These are phyloP conservation scores for Ceratobasidium papillatum DNA, from an alignment of 1,284 basidiomycete species.

Conservation along the genomic window DNA sequence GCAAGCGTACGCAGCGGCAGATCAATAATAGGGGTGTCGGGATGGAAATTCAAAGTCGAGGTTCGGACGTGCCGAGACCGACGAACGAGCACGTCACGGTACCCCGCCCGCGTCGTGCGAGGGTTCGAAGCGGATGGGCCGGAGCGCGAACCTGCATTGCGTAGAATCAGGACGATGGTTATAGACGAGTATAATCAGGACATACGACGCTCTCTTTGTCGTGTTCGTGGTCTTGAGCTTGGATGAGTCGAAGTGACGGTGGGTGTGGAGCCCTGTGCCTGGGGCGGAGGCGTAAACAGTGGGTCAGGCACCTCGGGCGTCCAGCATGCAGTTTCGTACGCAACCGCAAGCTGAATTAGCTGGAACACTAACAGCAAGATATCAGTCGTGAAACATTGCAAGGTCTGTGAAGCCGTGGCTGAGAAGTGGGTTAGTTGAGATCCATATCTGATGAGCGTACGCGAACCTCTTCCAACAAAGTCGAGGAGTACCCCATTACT, in stretches of 20 bases:
- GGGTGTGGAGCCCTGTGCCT: neutral
- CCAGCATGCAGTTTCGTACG: conserved; percentile 39
- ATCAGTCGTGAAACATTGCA: conserved; percentile 18
- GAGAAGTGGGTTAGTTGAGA: neutral
- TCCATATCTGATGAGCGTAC: neutral
- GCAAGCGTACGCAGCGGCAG: conserved; percentile 17
- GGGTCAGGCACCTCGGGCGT: conserved; percentile 35
- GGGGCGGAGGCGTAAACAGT: conserved; percentile 16
- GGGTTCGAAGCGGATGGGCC: neutral
- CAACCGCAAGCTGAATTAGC: conserved; percentile 29
- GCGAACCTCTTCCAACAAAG: conserved; percentile 37
- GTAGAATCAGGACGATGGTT: neutral
- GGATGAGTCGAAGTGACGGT: neutral
- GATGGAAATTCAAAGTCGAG: conserved; percentile 13
- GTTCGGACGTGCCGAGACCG: conserved; percentile 24
- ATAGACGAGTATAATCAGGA: neutral
- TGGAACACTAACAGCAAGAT: conserved; percentile 22
- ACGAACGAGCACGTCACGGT: conserved; percentile 19
- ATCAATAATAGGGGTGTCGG: conserved; percentile 14
- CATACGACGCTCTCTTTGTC: conserved; percentile 26
- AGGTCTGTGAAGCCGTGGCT: conserved; percentile 1
- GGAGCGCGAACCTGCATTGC: neutral
- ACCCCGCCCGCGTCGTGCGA: conserved; percentile 23
- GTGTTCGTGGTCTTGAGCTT: neutral
- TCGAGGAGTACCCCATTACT: conserved; percentile 35